Evolutionary conservation across 768 basidiomycete species (phyloP).

Genomic region (Psilocybe cyanescens): DNA sequence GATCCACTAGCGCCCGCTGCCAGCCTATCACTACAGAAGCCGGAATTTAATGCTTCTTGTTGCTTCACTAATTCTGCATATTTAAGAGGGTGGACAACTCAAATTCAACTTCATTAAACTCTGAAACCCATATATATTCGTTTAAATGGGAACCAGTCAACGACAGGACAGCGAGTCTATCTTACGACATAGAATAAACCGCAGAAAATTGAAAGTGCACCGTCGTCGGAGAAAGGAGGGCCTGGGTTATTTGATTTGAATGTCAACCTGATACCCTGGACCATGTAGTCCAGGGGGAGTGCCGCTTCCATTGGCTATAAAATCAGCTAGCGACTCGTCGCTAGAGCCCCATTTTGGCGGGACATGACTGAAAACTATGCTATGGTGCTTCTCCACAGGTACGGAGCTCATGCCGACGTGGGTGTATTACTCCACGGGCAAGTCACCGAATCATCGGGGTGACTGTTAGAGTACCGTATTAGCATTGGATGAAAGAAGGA

Average conservation of each 20-base stretch:
- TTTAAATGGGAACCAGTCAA: conserved; percentile 8
- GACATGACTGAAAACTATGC: too few species aligned
- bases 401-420: too few species aligned
- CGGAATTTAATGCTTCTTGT: too few species aligned
- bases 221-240: conserved; percentile 2
- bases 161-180: neutral
- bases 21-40: neutral
- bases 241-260: conserved; percentile 13
- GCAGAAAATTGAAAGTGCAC: neutral
- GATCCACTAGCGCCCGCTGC: too few species aligned
- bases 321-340: too few species aligned
- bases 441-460: neutral
- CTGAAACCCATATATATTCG: conserved; percentile 9
- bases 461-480: neutral
- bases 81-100: too few species aligned
- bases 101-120: neutral
- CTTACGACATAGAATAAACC: neutral
- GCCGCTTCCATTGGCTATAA: too few species aligned
- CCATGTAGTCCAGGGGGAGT: neutral
- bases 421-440: neutral
- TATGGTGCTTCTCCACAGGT: too few species aligned
- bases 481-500: neutral
- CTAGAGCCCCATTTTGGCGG: too few species aligned
- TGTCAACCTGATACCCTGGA: neutral
- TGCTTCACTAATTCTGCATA: too few species aligned